These are phyloP conservation scores for Penicillium herquei DNA, from an alignment of 495 filamentous ascomycete species.

Conservation along the genomic window DNA sequence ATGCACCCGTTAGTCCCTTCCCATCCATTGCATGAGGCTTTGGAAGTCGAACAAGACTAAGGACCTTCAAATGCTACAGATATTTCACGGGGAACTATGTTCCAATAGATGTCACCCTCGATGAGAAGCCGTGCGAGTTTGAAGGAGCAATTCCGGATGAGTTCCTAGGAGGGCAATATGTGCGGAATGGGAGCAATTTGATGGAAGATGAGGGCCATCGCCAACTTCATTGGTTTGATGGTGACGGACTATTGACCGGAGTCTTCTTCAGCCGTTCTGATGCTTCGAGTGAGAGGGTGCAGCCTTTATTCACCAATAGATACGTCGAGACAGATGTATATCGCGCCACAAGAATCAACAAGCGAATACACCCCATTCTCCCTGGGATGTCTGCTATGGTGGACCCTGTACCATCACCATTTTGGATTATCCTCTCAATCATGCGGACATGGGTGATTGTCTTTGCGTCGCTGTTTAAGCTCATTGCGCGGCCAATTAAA, in stretches of 20 bases:
- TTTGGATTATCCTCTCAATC: neutral
- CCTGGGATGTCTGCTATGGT: neutral
- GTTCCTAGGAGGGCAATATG: neutral
- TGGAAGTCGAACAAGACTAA: no score
- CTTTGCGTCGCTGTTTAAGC: neutral
- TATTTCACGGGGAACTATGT: no score
- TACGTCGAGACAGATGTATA: neutral
- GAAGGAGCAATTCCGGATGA: neutral
- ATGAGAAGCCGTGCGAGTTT: no score
- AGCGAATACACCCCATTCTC: neutral
- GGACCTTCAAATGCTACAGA: no score
- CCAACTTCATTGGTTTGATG: neutral
- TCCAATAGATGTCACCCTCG: no score
- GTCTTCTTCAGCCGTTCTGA: neutral
- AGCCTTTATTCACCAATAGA: neutral
- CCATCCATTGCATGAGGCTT: no score
- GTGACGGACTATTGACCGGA: neutral
- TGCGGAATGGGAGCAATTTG: neutral
- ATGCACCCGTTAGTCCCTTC: no score
- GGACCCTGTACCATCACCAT: neutral
- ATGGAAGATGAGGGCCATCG: neutral
- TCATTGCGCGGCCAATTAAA: neutral
- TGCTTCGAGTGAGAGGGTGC: neutral
- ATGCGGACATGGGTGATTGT: neutral
- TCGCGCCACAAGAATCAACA: neutral